Conservation (phyloP, 495 filamentous ascomycete genomes). For the Neurospora africana region DNA sequence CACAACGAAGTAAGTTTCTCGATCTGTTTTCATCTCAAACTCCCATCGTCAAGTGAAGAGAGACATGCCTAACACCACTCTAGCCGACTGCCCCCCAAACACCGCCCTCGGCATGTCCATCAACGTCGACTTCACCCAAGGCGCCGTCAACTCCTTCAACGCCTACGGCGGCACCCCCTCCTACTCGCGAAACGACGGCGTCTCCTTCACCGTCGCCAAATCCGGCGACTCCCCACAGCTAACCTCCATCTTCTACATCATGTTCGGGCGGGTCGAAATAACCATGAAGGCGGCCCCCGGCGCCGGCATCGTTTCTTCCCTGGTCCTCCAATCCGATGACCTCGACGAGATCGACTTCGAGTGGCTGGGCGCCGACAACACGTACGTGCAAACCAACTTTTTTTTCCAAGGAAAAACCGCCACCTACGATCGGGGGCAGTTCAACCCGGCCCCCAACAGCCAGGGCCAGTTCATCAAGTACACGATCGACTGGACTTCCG, state of each 20-base stretch:
- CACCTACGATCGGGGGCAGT: slow-evolving; percentile 64
- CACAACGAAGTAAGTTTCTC: slow-evolving; percentile 13
- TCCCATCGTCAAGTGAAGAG: background rate
- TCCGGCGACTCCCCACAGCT: slow-evolving; percentile 77
- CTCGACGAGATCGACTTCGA: slow-evolving; percentile 95
- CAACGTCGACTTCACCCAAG: slow-evolving; percentile 69
- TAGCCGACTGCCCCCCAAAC: slow-evolving; percentile 56
- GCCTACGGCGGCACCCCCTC: slow-evolving; percentile 50
- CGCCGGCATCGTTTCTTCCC: slow-evolving; percentile 65
- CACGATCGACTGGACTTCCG: slow-evolving; percentile 75
- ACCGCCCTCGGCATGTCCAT: slow-evolving; percentile 73
- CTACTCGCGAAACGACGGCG: slow-evolving; percentile 62
- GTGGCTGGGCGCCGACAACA: slow-evolving; percentile 57
- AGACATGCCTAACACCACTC: background rate
- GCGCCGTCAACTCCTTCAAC: slow-evolving; percentile 60
- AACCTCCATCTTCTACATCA: slow-evolving; percentile 66
- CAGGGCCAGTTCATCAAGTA: slow-evolving; percentile 73
- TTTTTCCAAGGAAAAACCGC: slow-evolving; percentile 80
- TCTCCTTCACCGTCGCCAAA: slow-evolving; percentile 71
- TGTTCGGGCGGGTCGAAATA: slow-evolving; percentile 69
- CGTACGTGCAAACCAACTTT: slow-evolving; percentile 78
- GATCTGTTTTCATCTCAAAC: background rate
- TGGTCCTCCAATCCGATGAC: slow-evolving; percentile 80
- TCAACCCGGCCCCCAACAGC: slow-evolving; percentile 50
- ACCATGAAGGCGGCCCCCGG: slow-evolving; percentile 63